These are phyloP conservation scores for Coniochaeta pulveracea DNA, from an alignment of 2,329 filamentous ascomycete species.

Conservation along the genomic window DNA sequence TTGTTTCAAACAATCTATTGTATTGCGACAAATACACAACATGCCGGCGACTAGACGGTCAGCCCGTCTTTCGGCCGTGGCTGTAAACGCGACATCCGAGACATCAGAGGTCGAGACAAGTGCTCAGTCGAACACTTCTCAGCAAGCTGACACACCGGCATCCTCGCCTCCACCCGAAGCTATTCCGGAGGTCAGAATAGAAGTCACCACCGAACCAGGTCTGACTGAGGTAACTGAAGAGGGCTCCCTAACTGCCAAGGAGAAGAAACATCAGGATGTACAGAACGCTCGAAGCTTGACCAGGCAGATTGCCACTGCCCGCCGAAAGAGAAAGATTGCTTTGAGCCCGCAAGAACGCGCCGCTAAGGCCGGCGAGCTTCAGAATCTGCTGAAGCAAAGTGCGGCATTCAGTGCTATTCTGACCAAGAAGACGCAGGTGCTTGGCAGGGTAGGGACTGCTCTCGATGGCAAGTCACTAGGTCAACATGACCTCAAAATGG, in stretches of 20 bases:
- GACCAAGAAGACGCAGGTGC: conserved; percentile 50
- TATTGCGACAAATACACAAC: no score
- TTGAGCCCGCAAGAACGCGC: conserved; percentile 43
- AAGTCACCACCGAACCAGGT: conserved; percentile 13
- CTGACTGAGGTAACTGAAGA: conserved; percentile 27
- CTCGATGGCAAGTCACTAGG: conserved; percentile 48
- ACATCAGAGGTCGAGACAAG: no score
- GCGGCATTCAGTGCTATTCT: conserved; percentile 51
- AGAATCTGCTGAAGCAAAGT: conserved; percentile 47
- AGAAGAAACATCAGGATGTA: conserved; percentile 36
- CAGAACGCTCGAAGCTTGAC: conserved; percentile 23
- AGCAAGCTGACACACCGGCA: conserved; percentile 24
- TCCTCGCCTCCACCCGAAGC: conserved; percentile 21
- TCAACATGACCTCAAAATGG: conserved; percentile 63
- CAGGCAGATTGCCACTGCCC: no score
- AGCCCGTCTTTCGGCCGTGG: no score
- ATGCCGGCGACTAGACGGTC: no score
- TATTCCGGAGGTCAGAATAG: conserved; percentile 12
- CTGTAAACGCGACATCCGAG: no score
- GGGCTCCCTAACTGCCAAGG: conserved; percentile 31
- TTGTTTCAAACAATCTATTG: no score
- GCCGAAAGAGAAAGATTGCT: conserved; percentile 31
- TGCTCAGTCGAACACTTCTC: conserved; percentile 14
- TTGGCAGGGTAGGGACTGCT: conserved; percentile 49
- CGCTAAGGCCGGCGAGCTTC: conserved; percentile 45